Evolutionary conservation across 2,329 filamentous ascomycete genomes (phyloP).

Genomic region (Colletotrichum shisoi): DNA sequence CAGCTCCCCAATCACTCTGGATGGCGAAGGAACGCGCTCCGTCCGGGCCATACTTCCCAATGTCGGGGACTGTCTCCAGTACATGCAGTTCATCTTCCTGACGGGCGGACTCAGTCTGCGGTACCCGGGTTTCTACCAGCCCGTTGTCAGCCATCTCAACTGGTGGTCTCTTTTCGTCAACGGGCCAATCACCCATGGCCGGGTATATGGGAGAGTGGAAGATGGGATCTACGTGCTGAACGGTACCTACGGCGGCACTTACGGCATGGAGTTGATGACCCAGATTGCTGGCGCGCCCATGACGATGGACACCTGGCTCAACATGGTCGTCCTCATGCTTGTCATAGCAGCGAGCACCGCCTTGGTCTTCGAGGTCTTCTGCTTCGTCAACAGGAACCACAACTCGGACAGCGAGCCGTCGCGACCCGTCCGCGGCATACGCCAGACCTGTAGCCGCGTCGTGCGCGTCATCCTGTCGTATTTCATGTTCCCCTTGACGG

Average conservation of each 20-base stretch:
- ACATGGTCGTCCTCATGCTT: constrained; percentile 71
- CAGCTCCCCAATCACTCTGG: constrained; percentile 22
- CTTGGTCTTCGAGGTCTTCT: constrained; percentile 59
- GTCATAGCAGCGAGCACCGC: constrained; percentile 63
- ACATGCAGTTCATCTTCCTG: constrained; percentile 78
- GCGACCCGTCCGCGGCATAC: constrained; percentile 12
- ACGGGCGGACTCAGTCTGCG: constrained; percentile 73
- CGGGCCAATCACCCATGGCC: constrained; percentile 43
- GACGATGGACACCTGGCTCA: constrained; percentile 72
- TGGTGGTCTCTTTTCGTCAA: constrained; percentile 74
- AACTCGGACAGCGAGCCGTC: constrained; percentile 51
- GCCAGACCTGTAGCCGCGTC: constrained; percentile 53
- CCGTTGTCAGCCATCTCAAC: constrained; percentile 69
- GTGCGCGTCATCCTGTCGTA: constrained; percentile 78
- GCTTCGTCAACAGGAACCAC: constrained; percentile 50
- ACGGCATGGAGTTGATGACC: constrained; percentile 70
- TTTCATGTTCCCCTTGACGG: constrained; percentile 74
- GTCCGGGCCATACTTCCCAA: constrained; percentile 39
- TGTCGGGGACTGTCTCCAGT: constrained; percentile 69
- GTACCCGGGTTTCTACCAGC: constrained; percentile 78
- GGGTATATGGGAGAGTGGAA: constrained; percentile 45
- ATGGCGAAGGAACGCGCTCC: constrained; percentile 12
- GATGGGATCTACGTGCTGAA: constrained; percentile 72
- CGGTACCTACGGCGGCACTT: constrained; percentile 63
- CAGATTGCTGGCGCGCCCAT: constrained; percentile 72